Percentiles rank a stretch among this genome's conserved stretches.
phyloP scores from a whole-genome alignment of 352 stramenopile genomes.

The Pythium dissimile region DNA sequence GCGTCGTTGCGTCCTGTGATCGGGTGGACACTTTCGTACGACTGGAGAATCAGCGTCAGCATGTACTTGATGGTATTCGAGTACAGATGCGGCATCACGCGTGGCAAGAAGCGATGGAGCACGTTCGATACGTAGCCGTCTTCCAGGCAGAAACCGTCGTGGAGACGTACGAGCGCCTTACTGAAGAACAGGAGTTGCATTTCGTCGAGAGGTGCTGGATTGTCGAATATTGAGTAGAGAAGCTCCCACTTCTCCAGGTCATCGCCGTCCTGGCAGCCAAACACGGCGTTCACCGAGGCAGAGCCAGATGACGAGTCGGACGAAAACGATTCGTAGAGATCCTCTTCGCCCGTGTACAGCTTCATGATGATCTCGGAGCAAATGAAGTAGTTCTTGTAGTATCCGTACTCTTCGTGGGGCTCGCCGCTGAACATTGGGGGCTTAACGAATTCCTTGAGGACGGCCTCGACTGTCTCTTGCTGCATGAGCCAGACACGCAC shows the following conservation, averaged over 20 bases:
- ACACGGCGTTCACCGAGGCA: constrained; percentile 55
- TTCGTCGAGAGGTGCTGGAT: constrained; percentile 72
- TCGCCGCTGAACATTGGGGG: constrained; percentile 66
- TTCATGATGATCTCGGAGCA: constrained; percentile 91
- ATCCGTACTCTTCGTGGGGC: constrained; percentile 85
- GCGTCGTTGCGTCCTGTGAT: constrained; percentile 85
- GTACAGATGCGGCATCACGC: constrained; percentile 80
- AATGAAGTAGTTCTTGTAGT: constrained; percentile 87
- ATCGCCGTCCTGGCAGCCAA: constrained; percentile 70
- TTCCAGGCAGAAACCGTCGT: constrained; percentile 84
- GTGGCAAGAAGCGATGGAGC: constrained; percentile 69
- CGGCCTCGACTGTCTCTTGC: constrained; percentile 68
- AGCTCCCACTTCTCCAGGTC: constrained; percentile 81
- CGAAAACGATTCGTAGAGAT: constrained; percentile 87
- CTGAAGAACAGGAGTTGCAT: constrained; percentile 88
- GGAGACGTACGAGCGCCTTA: constrained; percentile 82
- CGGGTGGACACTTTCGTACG: constrained; percentile 85
- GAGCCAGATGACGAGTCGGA: constrained; percentile 79
- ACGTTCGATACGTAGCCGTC: constrained; percentile 85
- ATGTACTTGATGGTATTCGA: constrained; percentile 90
- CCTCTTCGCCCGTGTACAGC: constrained; percentile 84
- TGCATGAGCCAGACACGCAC: constrained; percentile 83
- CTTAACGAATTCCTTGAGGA: constrained; percentile 79
- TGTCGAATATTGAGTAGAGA: constrained; percentile 81
- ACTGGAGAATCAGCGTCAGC: constrained; percentile 84